Base-by-base conservation (phyloP, 805 yeast genomes). In the Cyberlindnera galapagoensis region DNA sequence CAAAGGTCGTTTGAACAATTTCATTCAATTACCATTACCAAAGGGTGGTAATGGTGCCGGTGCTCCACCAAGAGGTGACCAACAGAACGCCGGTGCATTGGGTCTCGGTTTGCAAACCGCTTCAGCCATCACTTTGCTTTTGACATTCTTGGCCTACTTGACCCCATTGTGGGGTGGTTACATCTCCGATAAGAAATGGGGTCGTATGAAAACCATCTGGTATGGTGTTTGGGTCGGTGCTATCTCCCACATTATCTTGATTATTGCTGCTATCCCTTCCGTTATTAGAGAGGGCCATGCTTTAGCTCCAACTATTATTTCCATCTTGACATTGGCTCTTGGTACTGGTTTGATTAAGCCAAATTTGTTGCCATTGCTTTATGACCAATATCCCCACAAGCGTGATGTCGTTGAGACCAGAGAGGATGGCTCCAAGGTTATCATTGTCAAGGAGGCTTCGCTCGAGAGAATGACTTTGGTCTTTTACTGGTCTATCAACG, bases 291-390 rank as follows among this genome's bases (percentile, higher is more conserved):
- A 57, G 26, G 61, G 63, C 16, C 68, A 82, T 21, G 70, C 83
- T 20, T 54, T 75, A 33, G 86, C 77, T 41, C 88, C 90, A 25
- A 73, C 75, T 13, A 49, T 61, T 34, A 50, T 53, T 12, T 40
- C 63, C 18, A 57, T 62, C 31, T 39, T 63, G 37, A 52, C 75
- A 33, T 72, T 83, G 47, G 90, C 90, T 45, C 46, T 80, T 24
- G 90, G 86, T 24, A 78, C 92, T 20, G 92, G 92, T 50, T 80
- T 86, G 46, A 83, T 82, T 52, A 83, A 83, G 54, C 67, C 87
- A 22, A 81, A 81, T 46, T 38, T 51, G 64, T 75, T 81, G 20
- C 73, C 86, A 6, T 64, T 83, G 52, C 74, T 83, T 52, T 88
- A 86, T 56, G 84, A 79, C 49, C 85, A 79, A 58, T 76, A 72